Base-by-base conservation (phyloP, 192 early-diverging fungal genomes). In the Allomyces macrogynus region DNA sequence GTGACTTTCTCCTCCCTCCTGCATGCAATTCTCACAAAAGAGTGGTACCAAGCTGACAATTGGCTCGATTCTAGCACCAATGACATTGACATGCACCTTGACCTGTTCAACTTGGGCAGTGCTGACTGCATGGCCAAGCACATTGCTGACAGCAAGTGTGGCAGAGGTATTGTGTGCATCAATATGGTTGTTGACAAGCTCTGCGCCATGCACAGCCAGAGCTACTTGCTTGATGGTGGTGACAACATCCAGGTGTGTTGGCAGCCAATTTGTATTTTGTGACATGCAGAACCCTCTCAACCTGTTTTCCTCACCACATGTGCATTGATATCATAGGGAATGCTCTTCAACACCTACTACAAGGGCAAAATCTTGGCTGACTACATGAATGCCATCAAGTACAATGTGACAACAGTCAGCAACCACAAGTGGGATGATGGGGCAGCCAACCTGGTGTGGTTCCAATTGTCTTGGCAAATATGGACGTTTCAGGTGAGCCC, bases 401-500 rank as follows among this genome's bases (percentile, higher is more conserved):
- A 83, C 70, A 81, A 87, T 60, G 77, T 79, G 16, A 68, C 81
- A 63, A 70, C 72, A 9, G 71, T 84, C 62, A 81, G 83, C 62
- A 85, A 87, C 69, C 89, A 91, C 69, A 86, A 91, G 71, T 88
- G 86, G 62, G 89, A 91, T 71, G 73, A 75, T 12, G 86, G 86
- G 3, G 77, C 79, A 1, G 70, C 74, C 10, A 67, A 78, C 65
- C 65, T 84, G n/a, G 78, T 71, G 24, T 65, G 61, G 1, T 84
- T 81, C 84, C 86, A 11, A 74, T 82, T 8, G 74, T 89, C 1
- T 80, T 78, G 24, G 76, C 86, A 27, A 89, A 87, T 70, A 77
- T 87, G n/a, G 83, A 86, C 25, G 43, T 77, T 24, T 73, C 70
- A 2, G 61, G 63, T 49, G 74, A 74, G 23, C 75, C 81, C 5